Evolutionary conservation across 208 protist genomes (phyloP).

Genomic region (Leishmania arabica): DNA sequence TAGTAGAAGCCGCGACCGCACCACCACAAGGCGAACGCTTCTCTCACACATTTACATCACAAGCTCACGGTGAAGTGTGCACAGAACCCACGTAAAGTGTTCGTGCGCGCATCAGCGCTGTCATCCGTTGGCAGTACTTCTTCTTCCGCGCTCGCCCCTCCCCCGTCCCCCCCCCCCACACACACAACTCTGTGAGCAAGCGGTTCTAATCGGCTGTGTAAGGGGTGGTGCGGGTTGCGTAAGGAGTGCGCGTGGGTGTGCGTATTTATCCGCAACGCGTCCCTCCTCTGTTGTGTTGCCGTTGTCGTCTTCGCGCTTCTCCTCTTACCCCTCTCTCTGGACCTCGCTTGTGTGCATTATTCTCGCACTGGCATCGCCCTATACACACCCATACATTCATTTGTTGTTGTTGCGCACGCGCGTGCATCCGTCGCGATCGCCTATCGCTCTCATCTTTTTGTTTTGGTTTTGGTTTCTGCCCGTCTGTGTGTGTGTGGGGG

Average conservation of each 20-base stretch:
- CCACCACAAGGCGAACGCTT: not conserved
- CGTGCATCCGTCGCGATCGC: not conserved
- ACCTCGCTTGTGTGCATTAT: not conserved
- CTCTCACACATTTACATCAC: not conserved
- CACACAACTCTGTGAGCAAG: not conserved
- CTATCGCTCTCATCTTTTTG: conserved; percentile 3
- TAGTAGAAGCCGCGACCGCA: not conserved
- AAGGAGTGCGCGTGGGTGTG: not conserved
- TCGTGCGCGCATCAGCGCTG: not conserved
- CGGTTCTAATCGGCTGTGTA: not conserved
- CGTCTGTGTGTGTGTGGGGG: not conserved
- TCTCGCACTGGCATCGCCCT: not conserved
- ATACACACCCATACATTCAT: not conserved
- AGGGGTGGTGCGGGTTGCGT: not conserved
- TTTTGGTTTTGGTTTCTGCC: not conserved
- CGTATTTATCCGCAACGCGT: not conserved
- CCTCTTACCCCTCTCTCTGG: not conserved
- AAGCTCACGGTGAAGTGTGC: not conserved
- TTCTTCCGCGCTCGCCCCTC: not conserved
- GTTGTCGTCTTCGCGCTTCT: not conserved
- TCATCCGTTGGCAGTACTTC: not conserved
- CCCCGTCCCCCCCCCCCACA: not conserved
- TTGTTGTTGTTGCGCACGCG: not conserved
- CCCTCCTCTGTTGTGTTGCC: not conserved
- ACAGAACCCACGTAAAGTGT: not conserved